phyloP scores from a whole-genome alignment of 1,284 basidiomycete genomes.

The Xerocomus amazonicus region DNA sequence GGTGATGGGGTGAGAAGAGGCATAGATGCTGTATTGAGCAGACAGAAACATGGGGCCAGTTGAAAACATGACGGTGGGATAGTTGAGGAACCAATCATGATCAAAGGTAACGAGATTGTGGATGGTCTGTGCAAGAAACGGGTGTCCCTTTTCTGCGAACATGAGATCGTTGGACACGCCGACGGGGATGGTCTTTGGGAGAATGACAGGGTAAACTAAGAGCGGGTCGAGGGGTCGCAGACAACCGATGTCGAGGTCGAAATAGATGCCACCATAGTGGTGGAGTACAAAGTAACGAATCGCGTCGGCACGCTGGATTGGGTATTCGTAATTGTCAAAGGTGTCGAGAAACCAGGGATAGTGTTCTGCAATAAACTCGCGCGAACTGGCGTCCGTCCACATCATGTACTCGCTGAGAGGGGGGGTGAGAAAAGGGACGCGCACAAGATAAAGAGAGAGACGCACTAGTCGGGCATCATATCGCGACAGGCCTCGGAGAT shows the following conservation, averaged over 20 bases:
- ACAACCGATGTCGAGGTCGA: conserved; percentile 98
- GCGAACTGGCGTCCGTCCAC: conserved; percentile 92
- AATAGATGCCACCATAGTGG: conserved; percentile 92
- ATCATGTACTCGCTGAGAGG: conserved; percentile 84
- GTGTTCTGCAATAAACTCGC: conserved; percentile 83
- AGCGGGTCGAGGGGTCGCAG: conserved; percentile 86
- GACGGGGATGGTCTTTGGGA: conserved; percentile 94
- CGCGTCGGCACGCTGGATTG: conserved; percentile 94
- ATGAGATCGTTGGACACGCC: conserved; percentile 98
- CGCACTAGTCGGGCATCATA: conserved; percentile 95
- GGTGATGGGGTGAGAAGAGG: conserved; percentile 67
- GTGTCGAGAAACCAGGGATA: conserved; percentile 94
- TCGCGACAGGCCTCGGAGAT: conserved; percentile 79
- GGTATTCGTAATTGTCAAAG: conserved; percentile 89
- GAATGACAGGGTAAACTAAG: conserved; percentile 83
- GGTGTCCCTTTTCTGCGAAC: conserved; percentile 81
- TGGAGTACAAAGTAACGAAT: conserved; percentile 98
- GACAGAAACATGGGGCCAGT: conserved; percentile 95
- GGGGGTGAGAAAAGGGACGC: conserved; percentile 16
- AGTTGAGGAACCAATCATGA: conserved; percentile 91
- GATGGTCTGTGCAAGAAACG: conserved; percentile 91
- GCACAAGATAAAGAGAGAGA: conserved; percentile 24
- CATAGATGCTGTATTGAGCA: conserved; percentile 81
- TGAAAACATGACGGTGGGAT: conserved; percentile 99
- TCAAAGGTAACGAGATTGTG: conserved; percentile 92